Conservation (phyloP, 257 asterid genomes). For the Plantago major region DNA sequence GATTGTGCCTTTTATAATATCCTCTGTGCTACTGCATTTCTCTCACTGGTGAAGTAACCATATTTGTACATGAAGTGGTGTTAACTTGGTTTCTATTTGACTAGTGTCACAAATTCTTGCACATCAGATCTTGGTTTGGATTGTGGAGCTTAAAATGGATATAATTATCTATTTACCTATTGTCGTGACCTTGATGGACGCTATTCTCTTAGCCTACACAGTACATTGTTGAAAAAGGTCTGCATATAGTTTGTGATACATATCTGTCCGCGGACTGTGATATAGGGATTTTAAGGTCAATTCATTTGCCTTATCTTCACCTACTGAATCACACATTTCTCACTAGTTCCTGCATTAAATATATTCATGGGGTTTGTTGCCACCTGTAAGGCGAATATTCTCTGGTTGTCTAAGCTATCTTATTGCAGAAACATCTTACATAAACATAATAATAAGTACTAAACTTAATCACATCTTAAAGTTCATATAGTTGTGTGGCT, state of each 20-base stretch:
- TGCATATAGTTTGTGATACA: conserved; percentile 12
- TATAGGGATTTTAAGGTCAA: background rate
- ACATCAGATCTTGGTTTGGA: background rate
- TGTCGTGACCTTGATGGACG: conserved; percentile 5
- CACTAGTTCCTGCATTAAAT: conserved; percentile 10
- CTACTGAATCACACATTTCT: background rate
- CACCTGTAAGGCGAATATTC: background rate
- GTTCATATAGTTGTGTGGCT: no score
- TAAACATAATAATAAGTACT: no score
- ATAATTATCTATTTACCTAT: conserved; percentile 12
- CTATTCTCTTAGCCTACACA: conserved; percentile 7
- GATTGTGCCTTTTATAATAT: conserved; percentile 12
- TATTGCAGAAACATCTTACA: no score
- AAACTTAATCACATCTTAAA: no score
- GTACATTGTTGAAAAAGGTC: conserved; percentile 3
- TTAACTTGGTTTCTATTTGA: no score
- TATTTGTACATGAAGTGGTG: no score
- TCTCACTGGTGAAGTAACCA: background rate
- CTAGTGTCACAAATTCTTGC: background rate
- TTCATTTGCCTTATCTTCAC: background rate
- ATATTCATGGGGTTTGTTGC: conserved; percentile 2
- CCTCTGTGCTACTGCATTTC: conserved; percentile 16
- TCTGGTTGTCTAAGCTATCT: conserved; percentile 5
- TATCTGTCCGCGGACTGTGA: conserved; percentile 2
- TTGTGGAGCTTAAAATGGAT: conserved; percentile 9